These are phyloP conservation scores for Aspergillus ellipticus DNA, from an alignment of 495 filamentous ascomycete species.

Conservation along the genomic window DNA sequence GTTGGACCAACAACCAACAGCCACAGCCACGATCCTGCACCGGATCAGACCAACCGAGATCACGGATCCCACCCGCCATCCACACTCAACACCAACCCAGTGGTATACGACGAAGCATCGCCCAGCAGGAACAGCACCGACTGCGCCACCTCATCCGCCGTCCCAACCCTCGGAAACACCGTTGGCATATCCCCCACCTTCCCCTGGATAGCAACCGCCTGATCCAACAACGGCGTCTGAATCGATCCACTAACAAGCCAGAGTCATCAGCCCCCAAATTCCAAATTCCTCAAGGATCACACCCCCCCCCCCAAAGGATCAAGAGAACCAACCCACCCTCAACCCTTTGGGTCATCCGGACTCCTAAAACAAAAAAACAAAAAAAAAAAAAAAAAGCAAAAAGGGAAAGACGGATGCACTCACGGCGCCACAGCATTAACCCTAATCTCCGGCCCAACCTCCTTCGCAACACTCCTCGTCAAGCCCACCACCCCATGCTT, in stretches of 20 bases:
- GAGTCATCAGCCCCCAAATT: too few relatives aligned
- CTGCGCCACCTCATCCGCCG: constrained; percentile 48
- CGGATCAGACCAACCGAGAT: background rate
- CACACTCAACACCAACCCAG: constrained; percentile 40
- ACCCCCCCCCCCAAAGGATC: too few relatives aligned
- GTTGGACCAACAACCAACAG: background rate
- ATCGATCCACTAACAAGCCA: constrained; percentile 50
- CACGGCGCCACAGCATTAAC: constrained; percentile 57
- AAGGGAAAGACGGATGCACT: too few relatives aligned
- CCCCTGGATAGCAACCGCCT: constrained; percentile 31
- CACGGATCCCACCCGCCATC: constrained; percentile 40
- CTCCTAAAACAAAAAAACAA: background rate
- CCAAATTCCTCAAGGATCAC: too few relatives aligned
- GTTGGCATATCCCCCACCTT: constrained; percentile 30
- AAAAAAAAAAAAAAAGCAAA: constrained; percentile 7
- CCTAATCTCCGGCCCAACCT: constrained; percentile 53
- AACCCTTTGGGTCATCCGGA: too few relatives aligned
- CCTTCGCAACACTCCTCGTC: constrained; percentile 54
- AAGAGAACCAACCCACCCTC: too few relatives aligned
- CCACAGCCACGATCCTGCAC: too few relatives aligned
- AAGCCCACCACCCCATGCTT: constrained; percentile 61
- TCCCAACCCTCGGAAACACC: constrained; percentile 41
- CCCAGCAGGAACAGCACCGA: constrained; percentile 55
- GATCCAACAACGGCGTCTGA: constrained; percentile 49
- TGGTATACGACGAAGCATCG: constrained; percentile 53